These are phyloP conservation scores for Phyllosticta citriasiana DNA, from an alignment of 2,329 filamentous ascomycete species.

Conservation along the genomic window DNA sequence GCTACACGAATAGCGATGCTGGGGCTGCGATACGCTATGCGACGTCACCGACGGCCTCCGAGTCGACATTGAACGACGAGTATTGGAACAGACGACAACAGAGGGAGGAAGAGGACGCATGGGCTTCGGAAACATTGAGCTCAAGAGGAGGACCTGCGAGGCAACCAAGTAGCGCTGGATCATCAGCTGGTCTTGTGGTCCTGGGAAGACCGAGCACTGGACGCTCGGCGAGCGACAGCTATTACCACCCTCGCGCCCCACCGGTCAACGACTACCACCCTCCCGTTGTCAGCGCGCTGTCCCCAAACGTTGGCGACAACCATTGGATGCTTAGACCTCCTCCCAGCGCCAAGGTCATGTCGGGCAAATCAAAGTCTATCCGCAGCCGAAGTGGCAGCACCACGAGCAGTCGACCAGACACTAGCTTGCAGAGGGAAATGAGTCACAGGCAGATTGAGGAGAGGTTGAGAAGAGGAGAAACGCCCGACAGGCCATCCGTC, in stretches of 20 bases:
- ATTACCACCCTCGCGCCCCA: conserved; percentile 42
- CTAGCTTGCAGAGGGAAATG: conserved; percentile 28
- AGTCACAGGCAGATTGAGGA: conserved; percentile 28
- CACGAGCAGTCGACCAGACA: conserved; percentile 30
- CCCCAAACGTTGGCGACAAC: conserved; percentile 58
- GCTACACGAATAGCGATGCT: conserved; percentile 30
- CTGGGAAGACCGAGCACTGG: conserved; percentile 20
- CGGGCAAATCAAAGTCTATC: conserved; percentile 60
- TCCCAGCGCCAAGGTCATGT: conserved; percentile 84
- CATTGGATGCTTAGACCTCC: conserved; percentile 91
- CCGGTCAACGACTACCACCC: conserved; percentile 81
- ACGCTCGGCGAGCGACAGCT: conserved; percentile 21
- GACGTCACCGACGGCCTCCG: conserved; percentile 15
- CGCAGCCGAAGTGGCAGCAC: conserved; percentile 47
- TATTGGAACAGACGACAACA: conserved; percentile 77
- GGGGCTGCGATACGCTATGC: conserved; percentile 13
- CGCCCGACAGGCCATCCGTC: conserved; percentile 24
- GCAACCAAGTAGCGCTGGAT: conserved; percentile 16
- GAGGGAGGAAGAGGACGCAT: conserved; percentile 77
- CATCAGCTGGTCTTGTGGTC: conserved; percentile 22
- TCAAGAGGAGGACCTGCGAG: conserved; percentile 43
- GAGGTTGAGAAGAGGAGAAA: conserved; percentile 26
- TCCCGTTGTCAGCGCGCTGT: conserved; percentile 69
- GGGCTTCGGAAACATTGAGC: conserved; percentile 47
- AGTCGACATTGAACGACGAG: conserved; percentile 28